Base-by-base conservation (phyloP, 345 rosid species). In the Aquilaria yunnanensis region DNA sequence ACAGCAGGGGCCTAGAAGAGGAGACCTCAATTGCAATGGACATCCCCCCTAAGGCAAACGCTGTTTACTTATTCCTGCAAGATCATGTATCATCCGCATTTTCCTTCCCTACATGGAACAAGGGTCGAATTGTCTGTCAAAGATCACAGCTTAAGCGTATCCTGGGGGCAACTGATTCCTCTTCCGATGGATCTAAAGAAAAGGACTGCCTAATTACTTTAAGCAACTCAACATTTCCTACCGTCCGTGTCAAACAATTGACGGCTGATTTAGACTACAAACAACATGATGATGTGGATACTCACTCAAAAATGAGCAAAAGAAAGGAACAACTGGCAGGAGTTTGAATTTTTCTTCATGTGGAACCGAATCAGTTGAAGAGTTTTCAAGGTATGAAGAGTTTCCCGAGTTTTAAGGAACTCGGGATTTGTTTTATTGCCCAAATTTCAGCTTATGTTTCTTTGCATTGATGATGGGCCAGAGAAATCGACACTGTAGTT, bases 121-220 rank as follows among this genome's bases (percentile, higher is more conserved):
- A 81, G 64, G 99, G 96, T 60, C 84, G 99, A 65, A 83, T 94
- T 69, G 82, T 85, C 72, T 88, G 96, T 77, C 95, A 86, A 69
- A 70, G 81, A 65, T 77, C 90, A 67, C 97, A 86, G 56, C 92
- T 94, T 54, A 94, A 88, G 84, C 80, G 80, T 48, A 45, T 85
- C 32, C 65, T 85, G 2, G 66, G 88, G 11, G 72, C 72, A 11
- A 52, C 68, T 32, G 92, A 66, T 57, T 67, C 91, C 74, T 59
- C 73, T 67, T 70, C 87, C 55, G 80, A 81, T 50, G 84, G 70
- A 57, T 76, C 81, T 6, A 52, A 47, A 4, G 43, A 37, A 54
- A 70, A 72, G 43, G 76, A 71, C 49, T 56, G 14, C 33, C 12
- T 83, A 73, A 69, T 85, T 49, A 60, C 77, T 56, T 73, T 90